These are phyloP conservation scores for Beverwykella pulmonaria DNA, from an alignment of 495 filamentous ascomycete species.

Conservation along the genomic window DNA sequence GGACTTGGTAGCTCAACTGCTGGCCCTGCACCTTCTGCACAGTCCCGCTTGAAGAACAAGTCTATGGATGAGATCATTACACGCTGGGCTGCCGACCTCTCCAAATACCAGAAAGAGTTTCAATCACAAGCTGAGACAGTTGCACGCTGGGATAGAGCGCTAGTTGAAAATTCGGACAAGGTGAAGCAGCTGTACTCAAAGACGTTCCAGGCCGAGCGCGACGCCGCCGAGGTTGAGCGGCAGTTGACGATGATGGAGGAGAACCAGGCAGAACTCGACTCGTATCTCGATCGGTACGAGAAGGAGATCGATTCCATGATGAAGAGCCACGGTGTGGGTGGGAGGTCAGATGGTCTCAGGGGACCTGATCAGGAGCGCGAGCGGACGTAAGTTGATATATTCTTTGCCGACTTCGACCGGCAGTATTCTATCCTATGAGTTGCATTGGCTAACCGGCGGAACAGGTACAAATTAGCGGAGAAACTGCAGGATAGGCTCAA, in stretches of 20 bases:
- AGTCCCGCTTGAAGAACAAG: slow-evolving; percentile 93
- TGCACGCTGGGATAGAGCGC: slow-evolving; percentile 83
- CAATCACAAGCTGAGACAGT: slow-evolving; percentile 84
- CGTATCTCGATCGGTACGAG: slow-evolving; percentile 87
- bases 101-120: slow-evolving; percentile 95
- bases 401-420: neutral
- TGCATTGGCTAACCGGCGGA: slow-evolving; percentile 11
- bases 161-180: slow-evolving; percentile 90
- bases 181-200: slow-evolving; percentile 84
- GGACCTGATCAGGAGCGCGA: slow-evolving; percentile 94
- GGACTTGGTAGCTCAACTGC: slow-evolving; percentile 68
- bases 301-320: slow-evolving; percentile 84
- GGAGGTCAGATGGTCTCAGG: slow-evolving; percentile 63
- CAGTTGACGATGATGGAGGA: slow-evolving; percentile 85
- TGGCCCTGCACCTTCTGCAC: slow-evolving; percentile 72
- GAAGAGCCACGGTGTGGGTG: slow-evolving; percentile 59
- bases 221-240: slow-evolving; percentile 85
- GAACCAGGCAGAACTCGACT: slow-evolving; percentile 84
- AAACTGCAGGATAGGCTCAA: slow-evolving; percentile 83
- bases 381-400: slow-evolving; percentile 62
- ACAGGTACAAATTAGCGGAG: slow-evolving; percentile 68
- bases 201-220: slow-evolving; percentile 88
- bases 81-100: slow-evolving; percentile 92
- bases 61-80: slow-evolving; percentile 99
- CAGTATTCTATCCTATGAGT: neutral